A percentile compares a stretch with the other conserved stretches of the same genome.
Conservation (phyloP, 805 yeast species). For the Zygotorulaspora danielsina region DNA sequence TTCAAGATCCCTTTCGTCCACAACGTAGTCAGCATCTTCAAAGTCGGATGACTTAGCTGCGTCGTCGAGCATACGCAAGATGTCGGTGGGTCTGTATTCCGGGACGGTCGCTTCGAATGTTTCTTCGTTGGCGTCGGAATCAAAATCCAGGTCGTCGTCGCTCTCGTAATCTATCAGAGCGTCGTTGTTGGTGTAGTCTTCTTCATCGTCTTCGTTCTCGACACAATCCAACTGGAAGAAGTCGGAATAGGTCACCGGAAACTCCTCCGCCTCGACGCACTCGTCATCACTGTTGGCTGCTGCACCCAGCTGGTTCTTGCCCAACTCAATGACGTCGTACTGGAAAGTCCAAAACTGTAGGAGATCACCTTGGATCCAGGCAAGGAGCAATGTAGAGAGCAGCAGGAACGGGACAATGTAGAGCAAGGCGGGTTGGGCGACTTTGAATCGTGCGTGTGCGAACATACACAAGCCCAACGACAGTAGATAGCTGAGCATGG, state of each 20-base stretch:
- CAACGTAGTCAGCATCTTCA: constrained; percentile 10
- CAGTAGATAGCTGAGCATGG: constrained; percentile 46
- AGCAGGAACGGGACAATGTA: constrained; percentile 53
- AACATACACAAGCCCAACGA: constrained; percentile 44
- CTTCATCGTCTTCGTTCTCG: constrained; percentile 12
- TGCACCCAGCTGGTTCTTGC: constrained; percentile 8
- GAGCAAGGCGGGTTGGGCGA: constrained; percentile 65
- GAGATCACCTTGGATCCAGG: constrained; percentile 42
- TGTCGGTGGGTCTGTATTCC: constrained; percentile 10
- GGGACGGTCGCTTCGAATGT: constrained; percentile 1
- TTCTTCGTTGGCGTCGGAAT: constrained; percentile 9
- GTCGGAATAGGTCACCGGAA: constrained; percentile 26
- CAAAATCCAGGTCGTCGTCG: constrained; percentile 12
- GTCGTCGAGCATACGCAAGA: constrained; percentile 8
- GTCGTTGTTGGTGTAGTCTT: constrained; percentile 15
- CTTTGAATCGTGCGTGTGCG: constrained; percentile 38
- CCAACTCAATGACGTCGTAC: constrained; percentile 21
- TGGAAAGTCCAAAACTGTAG: constrained; percentile 39
- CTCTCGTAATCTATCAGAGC: constrained; percentile 13
- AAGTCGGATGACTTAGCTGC: constrained; percentile 6
- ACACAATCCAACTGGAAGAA: constrained; percentile 12
- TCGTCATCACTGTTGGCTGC: constrained; percentile 26
- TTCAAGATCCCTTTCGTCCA: constrained; percentile 8
- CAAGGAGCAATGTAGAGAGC: constrained; percentile 35
- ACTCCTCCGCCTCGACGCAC: constrained; percentile 9